Evolutionary conservation across 805 yeast genomes (phyloP).

Genomic region (Ogataea parapolymorpha): DNA sequence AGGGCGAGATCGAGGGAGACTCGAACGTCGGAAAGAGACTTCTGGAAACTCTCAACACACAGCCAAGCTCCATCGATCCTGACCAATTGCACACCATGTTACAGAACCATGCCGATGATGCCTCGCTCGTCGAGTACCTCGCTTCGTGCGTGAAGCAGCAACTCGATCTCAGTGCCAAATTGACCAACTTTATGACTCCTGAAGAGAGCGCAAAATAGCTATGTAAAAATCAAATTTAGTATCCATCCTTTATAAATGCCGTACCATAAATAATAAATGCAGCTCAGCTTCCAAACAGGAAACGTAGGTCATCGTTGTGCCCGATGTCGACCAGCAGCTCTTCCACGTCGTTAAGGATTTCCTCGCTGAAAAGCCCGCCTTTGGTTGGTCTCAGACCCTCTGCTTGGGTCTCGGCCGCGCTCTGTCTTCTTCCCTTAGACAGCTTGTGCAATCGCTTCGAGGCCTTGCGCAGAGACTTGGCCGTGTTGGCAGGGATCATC

Average conservation of each 20-base stretch:
- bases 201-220: constrained; percentile 30
- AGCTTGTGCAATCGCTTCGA: constrained; percentile 23
- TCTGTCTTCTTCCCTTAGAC: constrained; percentile 53
- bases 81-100: constrained; percentile 57
- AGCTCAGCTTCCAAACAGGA: constrained; percentile 31
- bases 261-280: constrained; percentile 5
- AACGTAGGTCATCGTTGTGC: constrained; percentile 37
- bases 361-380: constrained; percentile 73
- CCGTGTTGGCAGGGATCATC: constrained; percentile 20
- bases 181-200: constrained; percentile 51
- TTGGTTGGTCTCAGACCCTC: constrained; percentile 75
- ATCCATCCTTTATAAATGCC: constrained; percentile 13
- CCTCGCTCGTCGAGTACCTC: constrained; percentile 75
- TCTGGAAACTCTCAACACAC: constrained; percentile 52
- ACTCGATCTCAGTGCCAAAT: constrained; percentile 71
- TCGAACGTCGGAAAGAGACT: constrained; percentile 64
- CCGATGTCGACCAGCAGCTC: constrained; percentile 57
- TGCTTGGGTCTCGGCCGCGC: constrained; percentile 69
- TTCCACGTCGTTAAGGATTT: constrained; percentile 70
- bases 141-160: constrained; percentile 84
- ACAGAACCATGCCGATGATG: constrained; percentile 73
- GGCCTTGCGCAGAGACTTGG: constrained; percentile 18
- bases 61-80: constrained; percentile 47
- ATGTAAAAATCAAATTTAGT: constrained; percentile 1
- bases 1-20: constrained; percentile 46